Percentiles rank a stretch among this genome's conserved stretches.
Evolutionary conservation across 2,329 filamentous ascomycete genomes (phyloP).

Genomic region (Bipolaris sorokiniana): DNA sequence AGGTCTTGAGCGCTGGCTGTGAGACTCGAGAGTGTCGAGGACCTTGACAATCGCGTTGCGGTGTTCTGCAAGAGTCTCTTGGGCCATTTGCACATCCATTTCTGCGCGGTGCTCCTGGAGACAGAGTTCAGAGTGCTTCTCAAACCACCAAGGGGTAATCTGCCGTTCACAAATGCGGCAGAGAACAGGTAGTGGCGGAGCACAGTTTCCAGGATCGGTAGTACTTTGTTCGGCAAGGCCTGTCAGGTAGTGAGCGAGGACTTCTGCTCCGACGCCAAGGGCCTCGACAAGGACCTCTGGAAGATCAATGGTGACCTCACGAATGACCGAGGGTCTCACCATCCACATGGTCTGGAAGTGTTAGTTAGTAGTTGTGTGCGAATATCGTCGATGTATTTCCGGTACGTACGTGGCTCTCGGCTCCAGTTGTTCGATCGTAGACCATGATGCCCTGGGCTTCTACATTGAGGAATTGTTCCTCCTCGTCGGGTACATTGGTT

Average conservation of each 20-base stretch:
- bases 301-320: slow-evolving; percentile 95
- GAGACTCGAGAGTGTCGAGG: slow-evolving; percentile 85
- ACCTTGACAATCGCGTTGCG: slow-evolving; percentile 94
- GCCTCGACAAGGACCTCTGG: slow-evolving; percentile 89
- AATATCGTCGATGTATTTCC: not conserved
- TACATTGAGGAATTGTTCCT: slow-evolving; percentile 71
- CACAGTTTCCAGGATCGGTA: slow-evolving; percentile 75
- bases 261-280: slow-evolving; percentile 90
- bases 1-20: slow-evolving; percentile 66
- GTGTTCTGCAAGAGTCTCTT: slow-evolving; percentile 90
- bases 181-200: slow-evolving; percentile 82
- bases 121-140: slow-evolving; percentile 97
- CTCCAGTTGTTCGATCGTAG: slow-evolving; percentile 84
- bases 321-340: slow-evolving; percentile 87
- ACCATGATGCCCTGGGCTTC: slow-evolving; percentile 99
- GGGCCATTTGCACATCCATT: slow-evolving; percentile 96
- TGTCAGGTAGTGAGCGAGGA: slow-evolving; percentile 92
- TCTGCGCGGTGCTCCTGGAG: slow-evolving; percentile 95
- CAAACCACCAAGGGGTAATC: slow-evolving; percentile 99
- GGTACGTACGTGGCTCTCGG: slow-evolving; percentile 82
- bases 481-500: slow-evolving; percentile 32
- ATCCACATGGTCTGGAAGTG: slow-evolving; percentile 95
- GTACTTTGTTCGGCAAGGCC: slow-evolving; percentile 82
- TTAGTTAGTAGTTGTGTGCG: slow-evolving; percentile 26
- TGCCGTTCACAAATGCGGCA: slow-evolving; percentile 98